Evolutionary conservation across 2,329 filamentous ascomycete genomes (phyloP), one percentile per base, ranked within the genome.

Genomic region (Talaromyces marneffei): DNA sequence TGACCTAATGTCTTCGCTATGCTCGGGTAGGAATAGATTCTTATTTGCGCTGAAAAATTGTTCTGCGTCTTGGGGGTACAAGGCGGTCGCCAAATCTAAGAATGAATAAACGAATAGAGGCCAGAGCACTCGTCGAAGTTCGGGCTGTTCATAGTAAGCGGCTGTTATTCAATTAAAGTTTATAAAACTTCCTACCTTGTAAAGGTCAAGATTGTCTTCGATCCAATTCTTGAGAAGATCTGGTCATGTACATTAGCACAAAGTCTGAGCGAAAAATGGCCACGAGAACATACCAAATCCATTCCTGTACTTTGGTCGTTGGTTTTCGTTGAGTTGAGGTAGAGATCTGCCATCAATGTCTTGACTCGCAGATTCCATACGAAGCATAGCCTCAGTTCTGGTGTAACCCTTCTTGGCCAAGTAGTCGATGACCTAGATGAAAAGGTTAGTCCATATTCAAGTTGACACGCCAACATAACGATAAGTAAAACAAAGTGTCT

Each of bases 31-130:
- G 68, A 97, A 97, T 27, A 78, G 72, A 59, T 86, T 77, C 59
- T 86, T 86, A 69, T 90, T 86, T 4, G 83, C 80, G 29, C 85
- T 82, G 64, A 95, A 87, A 70, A 96, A 93, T 1, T 82, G 79
- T 66, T 89, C 87, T 14, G 87, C 86, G 62, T 96, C 91, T 40
- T 85, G 84, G 1, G 84, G 78, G 67, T 89, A 92, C 65, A 86
- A 86, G 63, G 91, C 85, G 35, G 81, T 81, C 29, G 95, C 83
- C 60, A 97, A 83, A 61, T 91, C 87, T 27, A 99, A 80, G 71
- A 90, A 97, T 0, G 91, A 94, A 75, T 99, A 96, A 56, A 97
- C 90, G 70, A 97, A 97, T 0, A 95, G 79, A 0, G 94, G 94
- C 92, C 94, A 99, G 16, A 96, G 78, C 3, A 97, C 80, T 66